phyloP scores from a whole-genome alignment of 2,329 filamentous ascomycete genomes.

The Calonectria honghensis region DNA sequence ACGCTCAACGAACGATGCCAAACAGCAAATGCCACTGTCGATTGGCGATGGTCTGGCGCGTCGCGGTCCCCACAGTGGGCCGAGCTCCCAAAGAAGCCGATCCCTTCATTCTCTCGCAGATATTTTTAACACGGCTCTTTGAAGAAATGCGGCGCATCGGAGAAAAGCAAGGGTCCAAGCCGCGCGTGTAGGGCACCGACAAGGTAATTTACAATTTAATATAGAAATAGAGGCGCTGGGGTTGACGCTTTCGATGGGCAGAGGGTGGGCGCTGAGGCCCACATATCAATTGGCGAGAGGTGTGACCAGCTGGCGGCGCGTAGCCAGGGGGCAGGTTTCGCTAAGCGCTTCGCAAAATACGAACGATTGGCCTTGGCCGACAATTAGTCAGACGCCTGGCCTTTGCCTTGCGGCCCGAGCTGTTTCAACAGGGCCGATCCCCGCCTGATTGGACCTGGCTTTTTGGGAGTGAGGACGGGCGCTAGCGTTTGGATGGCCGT shows the following conservation, averaged over 20 bases:
- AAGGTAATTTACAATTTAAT: neutral
- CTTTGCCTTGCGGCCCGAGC: conserved; percentile 33
- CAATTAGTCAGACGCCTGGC: conserved; percentile 19
- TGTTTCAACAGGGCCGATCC: conserved; percentile 31
- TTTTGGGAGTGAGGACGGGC: conserved; percentile 11
- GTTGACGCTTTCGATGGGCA: neutral
- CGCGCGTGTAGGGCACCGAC: neutral
- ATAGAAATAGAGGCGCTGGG: neutral
- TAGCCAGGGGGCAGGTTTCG: conserved; percentile 44
- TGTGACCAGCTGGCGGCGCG: conserved; percentile 1
- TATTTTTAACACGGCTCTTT: neutral
- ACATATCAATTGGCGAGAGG: neutral
- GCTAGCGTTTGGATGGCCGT: conserved; percentile 32
- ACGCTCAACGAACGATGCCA: neutral
- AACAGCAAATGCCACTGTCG: neutral
- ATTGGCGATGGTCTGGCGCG: neutral
- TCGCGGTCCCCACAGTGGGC: neutral
- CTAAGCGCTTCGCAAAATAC: conserved; percentile 50
- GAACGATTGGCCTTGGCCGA: conserved; percentile 47
- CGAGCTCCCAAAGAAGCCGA: neutral
- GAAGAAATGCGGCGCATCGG: neutral
- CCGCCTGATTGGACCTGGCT: conserved; percentile 45
- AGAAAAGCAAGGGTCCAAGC: neutral
- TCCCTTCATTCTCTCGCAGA: neutral
- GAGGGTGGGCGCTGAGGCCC: neutral